Conservation (phyloP, 768 basidiomycete genomes). For the Termitomyces sp. region DNA sequence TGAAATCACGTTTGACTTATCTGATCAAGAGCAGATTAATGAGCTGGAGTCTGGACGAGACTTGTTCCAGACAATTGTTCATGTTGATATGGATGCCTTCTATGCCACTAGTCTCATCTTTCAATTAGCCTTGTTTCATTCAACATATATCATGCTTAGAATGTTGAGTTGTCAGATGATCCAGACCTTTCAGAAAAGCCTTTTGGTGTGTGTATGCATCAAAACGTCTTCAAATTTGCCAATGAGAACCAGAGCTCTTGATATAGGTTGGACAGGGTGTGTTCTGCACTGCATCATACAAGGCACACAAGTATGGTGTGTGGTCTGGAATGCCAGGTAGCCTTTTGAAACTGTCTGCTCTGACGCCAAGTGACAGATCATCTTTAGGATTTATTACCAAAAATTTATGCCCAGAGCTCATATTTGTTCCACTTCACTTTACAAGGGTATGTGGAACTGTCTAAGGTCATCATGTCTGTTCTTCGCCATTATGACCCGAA, state of each 20-base stretch:
- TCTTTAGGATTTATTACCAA: slow-evolving; percentile 83
- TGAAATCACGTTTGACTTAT: neutral
- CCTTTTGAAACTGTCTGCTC: neutral
- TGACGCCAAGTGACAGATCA: neutral
- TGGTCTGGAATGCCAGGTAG: slow-evolving; percentile 94
- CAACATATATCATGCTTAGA: slow-evolving; percentile 26
- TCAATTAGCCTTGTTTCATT: neutral
- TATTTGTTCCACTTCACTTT: slow-evolving; percentile 59
- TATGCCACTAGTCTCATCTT: slow-evolving; percentile 46
- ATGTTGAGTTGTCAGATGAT: slow-evolving; percentile 68
- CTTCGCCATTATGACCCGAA: slow-evolving; percentile 70
- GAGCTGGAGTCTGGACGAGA: slow-evolving; percentile 77
- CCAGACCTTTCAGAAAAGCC: slow-evolving; percentile 66
- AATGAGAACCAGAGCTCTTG: slow-evolving; percentile 14
- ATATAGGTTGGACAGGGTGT: slow-evolving; percentile 76
- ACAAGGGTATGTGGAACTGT: slow-evolving; percentile 68
- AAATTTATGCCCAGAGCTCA: slow-evolving; percentile 89
- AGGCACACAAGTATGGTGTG: slow-evolving; percentile 85
- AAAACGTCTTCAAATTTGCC: slow-evolving; percentile 8
- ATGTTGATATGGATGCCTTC: slow-evolving; percentile 97
- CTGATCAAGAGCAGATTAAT: slow-evolving; percentile 40
- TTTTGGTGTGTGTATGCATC: slow-evolving; percentile 51
- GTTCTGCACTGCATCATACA: slow-evolving; percentile 86
- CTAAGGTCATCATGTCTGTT: slow-evolving; percentile 67
- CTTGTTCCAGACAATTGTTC: slow-evolving; percentile 80